Evolutionary conservation across 352 stramenopile species (phyloP), one percentile per base, ranked within the genome.

Genomic region (Pythium coloratum): DNA sequence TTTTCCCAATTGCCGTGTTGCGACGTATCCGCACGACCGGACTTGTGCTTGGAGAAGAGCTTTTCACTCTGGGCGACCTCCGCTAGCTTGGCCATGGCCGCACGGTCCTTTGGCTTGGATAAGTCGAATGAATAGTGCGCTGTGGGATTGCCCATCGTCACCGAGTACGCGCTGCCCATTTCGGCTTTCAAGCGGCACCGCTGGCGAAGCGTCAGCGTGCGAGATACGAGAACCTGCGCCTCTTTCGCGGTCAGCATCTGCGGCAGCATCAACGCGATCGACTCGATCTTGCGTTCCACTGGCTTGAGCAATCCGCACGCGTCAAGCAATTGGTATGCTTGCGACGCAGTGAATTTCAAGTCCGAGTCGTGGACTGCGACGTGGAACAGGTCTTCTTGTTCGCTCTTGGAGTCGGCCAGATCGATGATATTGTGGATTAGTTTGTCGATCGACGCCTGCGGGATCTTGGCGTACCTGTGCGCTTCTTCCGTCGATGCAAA

Each of bases 1-100:
- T 97, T 97, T 66, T 96, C 84, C 87, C 89, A 97, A 61, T 97
- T 95, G 26, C 87, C 88, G 42, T 97, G 88, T 72, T 97, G 89
- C 7, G 84, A 94, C 24, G 85, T 97, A 51, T 97, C 87, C 9
- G 74, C 67, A 1, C 80, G 76, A 5, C 72, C 68, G 3, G 77
- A 91, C 3, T 73, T 83, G 59, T 76, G 58, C 53, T 77, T 84
- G 3, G 81, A 91, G 46, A 92, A 92, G 10, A 89, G 71, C 66
- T 94, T 93, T 60, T 97, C 87, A 55, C 77, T 81, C 55, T 96
- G 81, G 46, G 89, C 90, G 8, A 95, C 76, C 64, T 96, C 89
- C 0, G 85, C 81, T n/a, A 97, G 77, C 65, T 94, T 94, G 36
- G 71, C 77, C 9, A 94, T 69, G 13, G 85, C 86, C 33, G 87